These are phyloP conservation scores for Malus domestica DNA, from an alignment of 306 rosid genomes.

Conservation along the genomic window DNA sequence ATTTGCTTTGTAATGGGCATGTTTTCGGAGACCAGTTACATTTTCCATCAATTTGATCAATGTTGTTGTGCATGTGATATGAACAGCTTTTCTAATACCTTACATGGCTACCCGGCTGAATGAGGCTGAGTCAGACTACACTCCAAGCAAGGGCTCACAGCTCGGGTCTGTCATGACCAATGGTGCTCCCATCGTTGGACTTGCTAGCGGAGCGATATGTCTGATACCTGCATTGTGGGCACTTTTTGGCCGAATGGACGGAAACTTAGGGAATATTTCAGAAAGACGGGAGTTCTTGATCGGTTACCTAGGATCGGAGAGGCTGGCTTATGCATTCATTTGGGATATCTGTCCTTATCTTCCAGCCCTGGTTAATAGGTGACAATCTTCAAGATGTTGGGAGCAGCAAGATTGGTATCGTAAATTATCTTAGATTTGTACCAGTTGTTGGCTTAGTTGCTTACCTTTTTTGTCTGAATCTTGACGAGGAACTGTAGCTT, in stretches of 20 bases:
- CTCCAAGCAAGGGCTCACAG: conserved; percentile 43
- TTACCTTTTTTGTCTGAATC: conserved; percentile 66
- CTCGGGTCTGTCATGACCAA: conserved; percentile 59
- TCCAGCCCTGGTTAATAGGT: conserved; percentile 90
- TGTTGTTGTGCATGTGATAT: conserved; percentile 8
- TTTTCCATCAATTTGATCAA: not conserved
- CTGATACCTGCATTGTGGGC: conserved; percentile 65
- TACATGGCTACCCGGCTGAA: conserved; percentile 93
- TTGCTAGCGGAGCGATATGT: conserved; percentile 57
- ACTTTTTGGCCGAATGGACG: conserved; percentile 52
- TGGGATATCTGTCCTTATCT: conserved; percentile 90
- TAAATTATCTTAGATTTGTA: conserved; percentile 61
- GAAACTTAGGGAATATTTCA: conserved; percentile 53
- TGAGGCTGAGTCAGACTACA: conserved; percentile 29
- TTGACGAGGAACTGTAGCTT: conserved; percentile 27
- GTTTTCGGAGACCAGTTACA: not conserved
- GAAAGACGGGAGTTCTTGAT: conserved; percentile 77
- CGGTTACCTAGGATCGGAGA: conserved; percentile 68
- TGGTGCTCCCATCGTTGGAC: conserved; percentile 59
- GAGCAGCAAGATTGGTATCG: conserved; percentile 39
- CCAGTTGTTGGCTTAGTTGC: conserved; percentile 72
- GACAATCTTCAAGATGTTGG: conserved; percentile 69
- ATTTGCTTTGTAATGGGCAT: not conserved
- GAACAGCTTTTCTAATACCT: conserved; percentile 79
- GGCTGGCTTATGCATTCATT: conserved; percentile 86